Conservation (phyloP, 225 moss, liverwort and hornwort genomes). For the Polytrichum formosum region DNA sequence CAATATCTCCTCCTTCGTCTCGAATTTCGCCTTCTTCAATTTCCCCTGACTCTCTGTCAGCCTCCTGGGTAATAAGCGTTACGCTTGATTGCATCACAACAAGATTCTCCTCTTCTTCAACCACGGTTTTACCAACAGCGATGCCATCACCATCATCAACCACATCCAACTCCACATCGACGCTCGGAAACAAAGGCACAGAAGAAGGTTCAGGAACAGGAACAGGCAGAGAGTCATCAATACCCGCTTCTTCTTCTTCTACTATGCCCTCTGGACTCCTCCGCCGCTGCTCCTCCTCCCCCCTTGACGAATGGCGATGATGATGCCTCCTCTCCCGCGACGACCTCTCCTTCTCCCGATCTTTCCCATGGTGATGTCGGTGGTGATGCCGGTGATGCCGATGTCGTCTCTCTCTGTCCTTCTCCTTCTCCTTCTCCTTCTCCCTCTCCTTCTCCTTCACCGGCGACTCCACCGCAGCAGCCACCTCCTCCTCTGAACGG, state of each 20-base stretch:
- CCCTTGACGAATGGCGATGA: background rate
- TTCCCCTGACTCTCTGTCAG: conserved; percentile 15
- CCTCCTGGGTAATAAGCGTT: background rate
- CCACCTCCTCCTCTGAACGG: too few relatives aligned
- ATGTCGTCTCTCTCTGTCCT: background rate
- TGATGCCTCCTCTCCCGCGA: conserved; percentile 1
- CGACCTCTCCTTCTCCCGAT: conserved; percentile 4
- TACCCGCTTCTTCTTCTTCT: background rate
- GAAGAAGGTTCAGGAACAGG: background rate
- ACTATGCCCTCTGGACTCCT: background rate
- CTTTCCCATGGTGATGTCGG: conserved; percentile 1
- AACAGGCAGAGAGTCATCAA: background rate
- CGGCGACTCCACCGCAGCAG: background rate
- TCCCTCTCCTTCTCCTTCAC: background rate
- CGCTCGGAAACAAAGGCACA: background rate
- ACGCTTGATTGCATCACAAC: background rate
- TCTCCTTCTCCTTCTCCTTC: background rate
- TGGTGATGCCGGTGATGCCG: background rate
- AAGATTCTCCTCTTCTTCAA: too few relatives aligned
- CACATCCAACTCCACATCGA: background rate
- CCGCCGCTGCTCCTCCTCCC: background rate
- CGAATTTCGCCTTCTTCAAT: conserved; percentile 12
- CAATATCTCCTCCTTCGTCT: conserved; percentile 3
- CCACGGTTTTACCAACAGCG: background rate
- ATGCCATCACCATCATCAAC: background rate